Percentiles rank a stretch among this genome's conserved stretches.
Evolutionary conservation across 129 eudicot species (phyloP).

Genomic region (Mikania micrantha): DNA sequence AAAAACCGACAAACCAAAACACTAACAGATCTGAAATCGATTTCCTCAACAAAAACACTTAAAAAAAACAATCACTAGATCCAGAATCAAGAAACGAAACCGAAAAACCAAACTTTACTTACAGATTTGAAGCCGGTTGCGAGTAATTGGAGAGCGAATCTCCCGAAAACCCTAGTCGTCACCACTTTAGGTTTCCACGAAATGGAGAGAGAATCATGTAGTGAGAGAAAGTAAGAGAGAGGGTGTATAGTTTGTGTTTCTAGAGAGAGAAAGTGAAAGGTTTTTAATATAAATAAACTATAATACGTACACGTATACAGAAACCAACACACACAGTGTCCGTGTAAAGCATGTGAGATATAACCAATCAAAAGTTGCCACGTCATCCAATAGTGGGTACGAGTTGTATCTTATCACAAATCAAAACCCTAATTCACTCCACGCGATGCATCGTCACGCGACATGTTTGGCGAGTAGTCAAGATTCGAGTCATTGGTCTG

Average conservation of each 20-base stretch:
- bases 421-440: slow-evolving; percentile 21
- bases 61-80: slow-evolving; percentile 17
- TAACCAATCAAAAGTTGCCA: background rate
- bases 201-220: slow-evolving; percentile 21
- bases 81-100: slow-evolving; percentile 9
- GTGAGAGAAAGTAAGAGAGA: slow-evolving; percentile 12
- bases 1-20: slow-evolving; percentile 23
- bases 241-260: slow-evolving; percentile 1
- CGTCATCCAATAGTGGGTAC: slow-evolving; percentile 20
- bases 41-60: slow-evolving; percentile 8
- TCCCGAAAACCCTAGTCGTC: slow-evolving; percentile 33
- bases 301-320: slow-evolving; percentile 5
- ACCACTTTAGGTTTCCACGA: slow-evolving; percentile 30
- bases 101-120: slow-evolving; percentile 12
- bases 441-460: slow-evolving; percentile 15
- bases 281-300: background rate
- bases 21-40: slow-evolving; percentile 29
- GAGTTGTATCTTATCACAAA: slow-evolving; percentile 13
- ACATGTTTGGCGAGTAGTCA: slow-evolving; percentile 15
- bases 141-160: slow-evolving; percentile 33
- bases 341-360: background rate
- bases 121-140: slow-evolving; percentile 18
- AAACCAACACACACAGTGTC: slow-evolving; percentile 19
- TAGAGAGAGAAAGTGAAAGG: slow-evolving; percentile 20
- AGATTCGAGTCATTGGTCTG: slow-evolving; percentile 11